Conservation (phyloP, 2,329 filamentous ascomycete genomes). For the Trichoderma atrobrunneum region DNA sequence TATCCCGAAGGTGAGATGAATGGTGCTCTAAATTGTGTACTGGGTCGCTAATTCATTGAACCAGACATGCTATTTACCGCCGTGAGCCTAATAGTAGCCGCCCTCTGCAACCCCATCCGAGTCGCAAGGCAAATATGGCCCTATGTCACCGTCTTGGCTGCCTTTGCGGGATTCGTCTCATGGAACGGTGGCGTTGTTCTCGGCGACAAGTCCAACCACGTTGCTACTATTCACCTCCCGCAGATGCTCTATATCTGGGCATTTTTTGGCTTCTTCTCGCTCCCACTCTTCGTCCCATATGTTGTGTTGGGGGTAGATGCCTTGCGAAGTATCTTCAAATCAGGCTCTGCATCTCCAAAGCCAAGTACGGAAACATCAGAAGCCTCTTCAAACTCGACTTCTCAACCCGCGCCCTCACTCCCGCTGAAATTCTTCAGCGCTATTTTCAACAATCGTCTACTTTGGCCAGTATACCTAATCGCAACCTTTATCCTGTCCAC, state of each 20-base stretch:
- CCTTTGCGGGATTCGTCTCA: slow-evolving; percentile 72
- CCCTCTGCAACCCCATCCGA: slow-evolving; percentile 45
- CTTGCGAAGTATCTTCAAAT: not conserved
- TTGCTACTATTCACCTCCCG: slow-evolving; percentile 81
- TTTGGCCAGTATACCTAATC: slow-evolving; percentile 38
- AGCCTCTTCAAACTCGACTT: not conserved
- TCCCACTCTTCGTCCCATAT: slow-evolving; percentile 65
- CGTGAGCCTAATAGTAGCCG: slow-evolving; percentile 62
- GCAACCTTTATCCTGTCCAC: slow-evolving; percentile 38
- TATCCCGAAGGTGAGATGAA: slow-evolving; percentile 50
- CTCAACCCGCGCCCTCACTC: slow-evolving; percentile 12
- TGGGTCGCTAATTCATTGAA: slow-evolving; percentile 20
- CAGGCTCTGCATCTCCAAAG: not conserved
- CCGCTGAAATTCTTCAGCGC: slow-evolving; percentile 15
- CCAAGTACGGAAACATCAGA: not conserved
- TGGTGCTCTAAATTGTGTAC: not conserved
- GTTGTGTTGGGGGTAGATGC: slow-evolving; percentile 37
- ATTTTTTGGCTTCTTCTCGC: slow-evolving; percentile 84
- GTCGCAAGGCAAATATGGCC: slow-evolving; percentile 54
- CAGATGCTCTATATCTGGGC: slow-evolving; percentile 97
- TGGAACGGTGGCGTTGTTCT: slow-evolving; percentile 94
- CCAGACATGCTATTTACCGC: slow-evolving; percentile 55
- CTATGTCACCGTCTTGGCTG: slow-evolving; percentile 58
- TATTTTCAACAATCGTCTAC: slow-evolving; percentile 34
- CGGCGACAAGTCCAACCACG: slow-evolving; percentile 93